Conservation (phyloP, 805 yeast genomes). For the Wickerhamiella bombiphila region DNA sequence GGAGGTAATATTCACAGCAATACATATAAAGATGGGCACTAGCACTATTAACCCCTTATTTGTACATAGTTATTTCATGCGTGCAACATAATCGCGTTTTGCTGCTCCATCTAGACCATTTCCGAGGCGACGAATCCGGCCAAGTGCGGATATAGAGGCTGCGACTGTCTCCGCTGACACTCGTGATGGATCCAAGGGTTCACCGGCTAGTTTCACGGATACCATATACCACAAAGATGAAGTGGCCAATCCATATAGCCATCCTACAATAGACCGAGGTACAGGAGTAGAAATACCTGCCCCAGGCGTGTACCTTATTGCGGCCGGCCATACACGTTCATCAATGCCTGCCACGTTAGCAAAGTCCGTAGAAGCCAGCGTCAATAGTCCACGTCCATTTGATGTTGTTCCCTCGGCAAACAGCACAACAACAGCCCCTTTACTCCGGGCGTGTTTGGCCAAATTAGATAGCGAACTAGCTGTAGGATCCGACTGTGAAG, state of each 20-base stretch:
- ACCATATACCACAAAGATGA: constrained; percentile 19
- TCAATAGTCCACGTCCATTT: constrained; percentile 63
- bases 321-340: constrained; percentile 18
- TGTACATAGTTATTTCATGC: too few relatives aligned
- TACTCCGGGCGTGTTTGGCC: constrained; percentile 18
- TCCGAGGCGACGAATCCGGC: constrained; percentile 37
- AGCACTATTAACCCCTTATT: too few relatives aligned
- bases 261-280: constrained; percentile 20
- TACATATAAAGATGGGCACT: too few relatives aligned
- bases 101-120: constrained; percentile 29
- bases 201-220: constrained; percentile 20
- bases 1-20: too few relatives aligned
- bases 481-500: background rate
- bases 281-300: constrained; percentile 23
- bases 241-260: constrained; percentile 17
- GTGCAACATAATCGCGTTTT: constrained; percentile 27
- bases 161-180: constrained; percentile 12
- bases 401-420: constrained; percentile 77
- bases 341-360: constrained; percentile 7
- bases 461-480: constrained; percentile 11
- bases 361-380: constrained; percentile 29
- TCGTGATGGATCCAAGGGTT: constrained; percentile 15
- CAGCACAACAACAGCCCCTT: constrained; percentile 35
- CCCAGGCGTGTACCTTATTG: constrained; percentile 23
- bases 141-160: constrained; percentile 24